Conservation (phyloP, 2,329 filamentous ascomycete species). For the Ophiostoma fasciatum region DNA sequence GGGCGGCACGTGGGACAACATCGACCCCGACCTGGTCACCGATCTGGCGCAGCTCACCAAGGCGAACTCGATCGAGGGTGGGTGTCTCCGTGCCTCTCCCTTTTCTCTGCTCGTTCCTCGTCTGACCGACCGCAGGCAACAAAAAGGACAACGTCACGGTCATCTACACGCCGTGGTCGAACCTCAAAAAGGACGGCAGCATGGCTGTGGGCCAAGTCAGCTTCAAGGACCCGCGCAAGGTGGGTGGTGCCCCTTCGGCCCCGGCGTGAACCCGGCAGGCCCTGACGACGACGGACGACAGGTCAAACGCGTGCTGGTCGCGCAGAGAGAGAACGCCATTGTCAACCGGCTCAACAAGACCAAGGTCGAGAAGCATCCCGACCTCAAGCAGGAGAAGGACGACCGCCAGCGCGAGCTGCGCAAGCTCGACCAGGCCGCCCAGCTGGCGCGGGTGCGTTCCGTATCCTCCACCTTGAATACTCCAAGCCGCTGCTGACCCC, state of each 20-base stretch:
- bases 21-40: constrained; percentile 57
- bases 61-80: constrained; percentile 94
- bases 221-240: constrained; percentile 75
- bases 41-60: constrained; percentile 98
- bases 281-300: constrained; percentile 16
- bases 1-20: constrained; percentile 68
- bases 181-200: constrained; percentile 84
- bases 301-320: constrained; percentile 70
- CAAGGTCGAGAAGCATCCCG: constrained; percentile 72
- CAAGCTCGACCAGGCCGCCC: constrained; percentile 50
- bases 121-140: constrained; percentile 46
- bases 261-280: too few species aligned
- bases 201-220: constrained; percentile 94
- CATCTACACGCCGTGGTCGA: constrained; percentile 94
- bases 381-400: constrained; percentile 70
- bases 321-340: constrained; percentile 71
- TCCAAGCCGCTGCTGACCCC: not conserved
- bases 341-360: constrained; percentile 99
- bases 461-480: too few species aligned
- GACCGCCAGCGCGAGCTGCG: constrained; percentile 57
- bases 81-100: not conserved
- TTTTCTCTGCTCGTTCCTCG: not conserved
- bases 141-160: constrained; percentile 96
- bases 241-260: constrained; percentile 10
- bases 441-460: constrained; percentile 42